phyloP scores from a whole-genome alignment of 805 yeast species.

The Lachancea thermotolerans region DNA sequence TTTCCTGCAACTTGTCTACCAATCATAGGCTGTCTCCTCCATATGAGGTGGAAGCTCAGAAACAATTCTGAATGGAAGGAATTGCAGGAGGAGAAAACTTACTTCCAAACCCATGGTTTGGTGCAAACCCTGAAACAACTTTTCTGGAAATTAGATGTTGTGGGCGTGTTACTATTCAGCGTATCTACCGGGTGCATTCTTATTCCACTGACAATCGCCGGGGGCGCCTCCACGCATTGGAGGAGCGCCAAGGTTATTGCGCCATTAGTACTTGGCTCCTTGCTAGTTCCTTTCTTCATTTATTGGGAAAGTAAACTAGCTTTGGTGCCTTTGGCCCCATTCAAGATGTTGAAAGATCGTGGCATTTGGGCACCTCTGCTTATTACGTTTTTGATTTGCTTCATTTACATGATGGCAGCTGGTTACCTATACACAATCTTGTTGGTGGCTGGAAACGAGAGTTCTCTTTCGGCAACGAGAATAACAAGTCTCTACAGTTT shows the following conservation, averaged over 20 bases:
- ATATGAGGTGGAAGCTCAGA: conserved; percentile 49
- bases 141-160: conserved; percentile 59
- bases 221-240: conserved; percentile 54
- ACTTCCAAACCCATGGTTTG: conserved; percentile 34
- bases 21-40: conserved; percentile 42
- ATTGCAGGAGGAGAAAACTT: conserved; percentile 36
- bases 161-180: conserved; percentile 52
- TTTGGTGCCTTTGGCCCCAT: conserved; percentile 55
- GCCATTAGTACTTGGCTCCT: conserved; percentile 62
- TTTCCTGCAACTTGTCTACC: conserved; percentile 62
- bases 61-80: conserved; percentile 44
- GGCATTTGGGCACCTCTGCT: conserved; percentile 65
- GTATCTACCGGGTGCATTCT: conserved; percentile 56
- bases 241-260: conserved; percentile 53
- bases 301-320: conserved; percentile 55
- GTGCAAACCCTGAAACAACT: conserved; percentile 30
- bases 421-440: conserved; percentile 63
- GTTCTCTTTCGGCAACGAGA: conserved; percentile 51
- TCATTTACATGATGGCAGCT: conserved; percentile 62
- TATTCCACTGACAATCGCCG: conserved; percentile 70
- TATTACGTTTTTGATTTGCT: conserved; percentile 52
- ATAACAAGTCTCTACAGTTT: conserved; percentile 57
- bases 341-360: conserved; percentile 52
- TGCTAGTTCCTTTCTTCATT: conserved; percentile 48
- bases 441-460: conserved; percentile 54